Percentiles rank a stretch among this genome's conserved stretches.
Evolutionary conservation across 495 filamentous ascomycete species (phyloP).

Genomic region (Daldinia grandis): DNA sequence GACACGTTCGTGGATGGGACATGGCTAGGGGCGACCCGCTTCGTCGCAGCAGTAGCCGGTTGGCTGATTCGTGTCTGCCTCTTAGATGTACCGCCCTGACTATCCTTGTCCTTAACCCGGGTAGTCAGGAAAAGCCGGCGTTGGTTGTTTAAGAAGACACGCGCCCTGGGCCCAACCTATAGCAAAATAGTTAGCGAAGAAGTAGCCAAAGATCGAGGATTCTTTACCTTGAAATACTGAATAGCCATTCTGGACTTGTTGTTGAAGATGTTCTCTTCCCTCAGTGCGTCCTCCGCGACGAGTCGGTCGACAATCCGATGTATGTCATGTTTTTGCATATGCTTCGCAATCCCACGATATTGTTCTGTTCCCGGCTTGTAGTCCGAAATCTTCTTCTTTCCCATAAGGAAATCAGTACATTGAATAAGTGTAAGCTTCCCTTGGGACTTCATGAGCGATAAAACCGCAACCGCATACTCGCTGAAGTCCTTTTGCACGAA

Average conservation of each 20-base stretch:
- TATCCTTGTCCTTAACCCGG: constrained; percentile 45
- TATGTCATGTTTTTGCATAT: constrained; percentile 56
- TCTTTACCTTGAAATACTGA: constrained; percentile 52
- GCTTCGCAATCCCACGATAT: constrained; percentile 56
- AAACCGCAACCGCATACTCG: constrained; percentile 70
- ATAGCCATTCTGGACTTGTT: constrained; percentile 47
- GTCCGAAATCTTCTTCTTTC: constrained; percentile 53
- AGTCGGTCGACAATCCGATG: constrained; percentile 60
- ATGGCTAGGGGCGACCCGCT: constrained; percentile 39
- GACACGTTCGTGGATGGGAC: constrained; percentile 80
- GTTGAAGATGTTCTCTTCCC: constrained; percentile 57
- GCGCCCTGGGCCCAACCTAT: constrained; percentile 52
- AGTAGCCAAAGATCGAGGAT: constrained; percentile 64
- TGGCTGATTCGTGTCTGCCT: constrained; percentile 26
- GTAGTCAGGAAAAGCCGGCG: constrained; percentile 47
- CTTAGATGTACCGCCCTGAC: constrained; percentile 30
- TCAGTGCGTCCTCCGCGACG: constrained; percentile 51
- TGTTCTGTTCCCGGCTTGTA: constrained; percentile 42
- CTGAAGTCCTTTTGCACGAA: constrained; percentile 80
- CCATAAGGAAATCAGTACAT: constrained; percentile 59
- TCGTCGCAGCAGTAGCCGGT: constrained; percentile 42
- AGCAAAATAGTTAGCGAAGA: constrained; percentile 47
- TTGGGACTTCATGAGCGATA: constrained; percentile 70
- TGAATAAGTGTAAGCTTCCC: constrained; percentile 60
- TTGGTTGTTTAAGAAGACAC: constrained; percentile 40